A percentile compares a stretch with the other conserved stretches of the same genome.
Evolutionary conservation across 208 protist genomes (phyloP).

Genomic region (Acanthamoeba culbertsoni): DNA sequence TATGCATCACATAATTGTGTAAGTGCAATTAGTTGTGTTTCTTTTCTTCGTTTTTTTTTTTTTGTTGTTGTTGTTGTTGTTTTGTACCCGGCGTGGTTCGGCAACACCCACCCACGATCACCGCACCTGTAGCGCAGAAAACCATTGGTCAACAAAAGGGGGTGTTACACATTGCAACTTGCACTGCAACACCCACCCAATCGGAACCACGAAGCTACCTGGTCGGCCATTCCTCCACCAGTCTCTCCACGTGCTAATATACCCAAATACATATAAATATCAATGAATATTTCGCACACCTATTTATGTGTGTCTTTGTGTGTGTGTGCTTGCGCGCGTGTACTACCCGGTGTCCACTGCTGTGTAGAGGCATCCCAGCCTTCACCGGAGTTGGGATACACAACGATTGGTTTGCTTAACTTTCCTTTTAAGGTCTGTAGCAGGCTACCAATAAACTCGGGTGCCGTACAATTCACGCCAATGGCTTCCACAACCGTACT

Average conservation of each 20-base stretch:
- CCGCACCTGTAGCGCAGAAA: not conserved
- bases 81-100: not conserved
- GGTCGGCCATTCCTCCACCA: not conserved
- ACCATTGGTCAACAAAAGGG: too few species aligned
- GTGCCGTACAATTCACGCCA: slow-evolving; percentile 33
- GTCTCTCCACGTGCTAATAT: too few species aligned
- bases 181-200: not conserved
- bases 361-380: not conserved
- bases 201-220: not conserved
- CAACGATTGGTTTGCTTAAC: not conserved
- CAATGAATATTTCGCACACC: too few species aligned
- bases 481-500: not conserved
- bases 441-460: not conserved
- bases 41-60: not conserved
- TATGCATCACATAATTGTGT: not conserved
- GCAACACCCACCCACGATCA: not conserved
- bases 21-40: too few species aligned
- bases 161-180: too few species aligned
- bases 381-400: slow-evolving; percentile 50
- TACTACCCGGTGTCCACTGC: not conserved
- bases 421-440: not conserved
- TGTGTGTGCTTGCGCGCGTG: not conserved
- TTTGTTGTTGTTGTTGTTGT: not conserved
- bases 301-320: too few species aligned
- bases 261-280: too few species aligned